A percentile compares a stretch with the other conserved stretches of the same genome.
These are phyloP conservation scores for Cyclotella baltica DNA, from an alignment of 108 stramenopile species.

Conservation along the genomic window DNA sequence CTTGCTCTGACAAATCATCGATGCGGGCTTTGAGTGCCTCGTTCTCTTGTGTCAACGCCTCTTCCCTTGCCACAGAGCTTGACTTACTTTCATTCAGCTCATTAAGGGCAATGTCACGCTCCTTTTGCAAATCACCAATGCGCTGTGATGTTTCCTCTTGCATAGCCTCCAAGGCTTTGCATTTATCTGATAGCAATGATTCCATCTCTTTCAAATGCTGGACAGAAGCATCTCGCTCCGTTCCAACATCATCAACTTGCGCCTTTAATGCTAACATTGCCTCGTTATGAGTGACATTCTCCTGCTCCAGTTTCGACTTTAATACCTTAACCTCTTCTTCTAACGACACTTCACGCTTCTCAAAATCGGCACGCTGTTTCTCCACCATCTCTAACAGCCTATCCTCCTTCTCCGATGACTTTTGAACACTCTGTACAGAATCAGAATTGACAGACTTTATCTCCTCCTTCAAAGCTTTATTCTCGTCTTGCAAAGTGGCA, in stretches of 20 bases:
- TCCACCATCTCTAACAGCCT: background rate
- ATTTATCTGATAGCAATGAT: background rate
- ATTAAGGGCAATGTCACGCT: background rate
- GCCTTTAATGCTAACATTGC: background rate
- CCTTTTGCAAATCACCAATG: background rate
- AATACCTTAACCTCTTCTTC: background rate
- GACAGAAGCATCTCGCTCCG: background rate
- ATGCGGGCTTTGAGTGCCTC: background rate
- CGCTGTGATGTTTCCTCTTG: background rate
- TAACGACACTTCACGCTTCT: slow-evolving; percentile 1
- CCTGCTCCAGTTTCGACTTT: background rate
- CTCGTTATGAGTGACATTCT: no score
- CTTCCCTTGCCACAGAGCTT: background rate
- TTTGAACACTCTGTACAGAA: background rate
- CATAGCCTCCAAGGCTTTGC: background rate
- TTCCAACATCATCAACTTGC: background rate
- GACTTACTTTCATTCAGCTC: background rate
- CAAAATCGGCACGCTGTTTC: slow-evolving; percentile 8
- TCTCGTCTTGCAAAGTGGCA: slow-evolving; percentile 7
- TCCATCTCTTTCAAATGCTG: background rate
- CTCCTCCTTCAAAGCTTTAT: background rate
- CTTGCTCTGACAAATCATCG: background rate
- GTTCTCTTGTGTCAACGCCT: background rate
- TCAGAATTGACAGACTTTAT: background rate
- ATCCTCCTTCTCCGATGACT: slow-evolving; percentile 2